Conservation (phyloP, 805 yeast species). For the Brettanomyces bruxellensis region DNA sequence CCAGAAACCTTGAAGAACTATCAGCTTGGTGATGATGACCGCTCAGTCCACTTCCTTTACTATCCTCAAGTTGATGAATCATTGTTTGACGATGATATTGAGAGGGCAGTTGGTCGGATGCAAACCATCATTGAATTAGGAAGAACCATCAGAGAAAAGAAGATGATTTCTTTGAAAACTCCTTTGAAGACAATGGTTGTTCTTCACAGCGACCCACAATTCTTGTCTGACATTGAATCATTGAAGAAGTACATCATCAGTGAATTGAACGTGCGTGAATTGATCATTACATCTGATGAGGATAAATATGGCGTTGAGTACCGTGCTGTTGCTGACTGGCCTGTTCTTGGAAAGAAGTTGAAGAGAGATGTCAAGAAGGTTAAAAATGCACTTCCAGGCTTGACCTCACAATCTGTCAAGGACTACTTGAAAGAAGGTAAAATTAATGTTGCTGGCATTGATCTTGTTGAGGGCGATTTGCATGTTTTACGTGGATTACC, state of each 20-base stretch:
- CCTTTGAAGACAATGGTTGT: constrained; percentile 87
- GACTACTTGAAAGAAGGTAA: constrained; percentile 62
- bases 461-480: constrained; percentile 78
- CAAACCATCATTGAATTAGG: constrained; percentile 95
- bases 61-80: constrained; percentile 81
- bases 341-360: constrained; percentile 92
- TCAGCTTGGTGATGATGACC: constrained; percentile 40
- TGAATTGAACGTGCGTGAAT: constrained; percentile 86
- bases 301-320: constrained; percentile 85
- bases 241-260: constrained; percentile 75
- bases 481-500: constrained; percentile 86
- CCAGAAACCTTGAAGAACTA: constrained; percentile 43
- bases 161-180: constrained; percentile 85
- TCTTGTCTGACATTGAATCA: constrained; percentile 68
- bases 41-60: constrained; percentile 90
- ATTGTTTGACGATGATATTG: constrained; percentile 73
- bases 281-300: constrained; percentile 85
- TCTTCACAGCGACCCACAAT: constrained; percentile 67
- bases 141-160: constrained; percentile 94
- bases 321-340: constrained; percentile 98
- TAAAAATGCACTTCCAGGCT: constrained; percentile 81
- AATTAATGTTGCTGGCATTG: constrained; percentile 82
- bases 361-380: constrained; percentile 91
- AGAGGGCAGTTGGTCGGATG: constrained; percentile 88
- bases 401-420: constrained; percentile 79